A percentile compares a stretch with the other conserved stretches of the same genome.
phyloP scores from a whole-genome alignment of 1,284 basidiomycete genomes.

The Athelia sp. region DNA sequence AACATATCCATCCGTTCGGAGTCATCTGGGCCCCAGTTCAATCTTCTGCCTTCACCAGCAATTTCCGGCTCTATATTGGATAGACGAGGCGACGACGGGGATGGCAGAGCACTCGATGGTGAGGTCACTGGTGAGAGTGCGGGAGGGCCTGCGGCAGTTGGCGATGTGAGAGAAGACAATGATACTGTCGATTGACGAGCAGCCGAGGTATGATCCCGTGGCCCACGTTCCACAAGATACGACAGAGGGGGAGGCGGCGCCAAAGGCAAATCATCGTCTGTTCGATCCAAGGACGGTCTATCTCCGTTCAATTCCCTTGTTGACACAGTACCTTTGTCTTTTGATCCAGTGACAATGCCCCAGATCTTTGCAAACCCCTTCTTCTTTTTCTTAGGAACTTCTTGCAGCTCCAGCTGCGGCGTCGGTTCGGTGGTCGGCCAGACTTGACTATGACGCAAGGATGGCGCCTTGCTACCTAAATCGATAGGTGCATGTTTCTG shows the following conservation, averaged over 20 bases:
- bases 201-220: conserved; percentile 36
- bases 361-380: conserved; percentile 81
- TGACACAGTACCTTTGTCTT: conserved; percentile 27
- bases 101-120: conserved; percentile 67
- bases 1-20: conserved; percentile 22
- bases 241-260: conserved; percentile 83
- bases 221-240: conserved; percentile 72
- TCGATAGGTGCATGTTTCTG: conserved; percentile 38
- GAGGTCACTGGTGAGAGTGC: conserved; percentile 68
- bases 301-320: conserved; percentile 43
- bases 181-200: conserved; percentile 68
- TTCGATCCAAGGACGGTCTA: background rate
- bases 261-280: conserved; percentile 60
- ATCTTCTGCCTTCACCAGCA: conserved; percentile 35
- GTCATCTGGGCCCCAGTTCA: conserved; percentile 33
- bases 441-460: conserved; percentile 47
- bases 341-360: conserved; percentile 67
- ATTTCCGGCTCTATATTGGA: conserved; percentile 53
- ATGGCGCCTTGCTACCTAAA: conserved; percentile 20
- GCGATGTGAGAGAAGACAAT: conserved; percentile 51
- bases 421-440: conserved; percentile 40
- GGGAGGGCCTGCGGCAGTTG: conserved; percentile 45
- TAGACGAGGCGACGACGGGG: conserved; percentile 64
- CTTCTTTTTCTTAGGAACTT: conserved; percentile 65
- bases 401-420: conserved; percentile 24